Evolutionary conservation across 176 grass and related monocot genomes (phyloP), one percentile per base, ranked within the genome.

Genomic region (Oryza officinalis): DNA sequence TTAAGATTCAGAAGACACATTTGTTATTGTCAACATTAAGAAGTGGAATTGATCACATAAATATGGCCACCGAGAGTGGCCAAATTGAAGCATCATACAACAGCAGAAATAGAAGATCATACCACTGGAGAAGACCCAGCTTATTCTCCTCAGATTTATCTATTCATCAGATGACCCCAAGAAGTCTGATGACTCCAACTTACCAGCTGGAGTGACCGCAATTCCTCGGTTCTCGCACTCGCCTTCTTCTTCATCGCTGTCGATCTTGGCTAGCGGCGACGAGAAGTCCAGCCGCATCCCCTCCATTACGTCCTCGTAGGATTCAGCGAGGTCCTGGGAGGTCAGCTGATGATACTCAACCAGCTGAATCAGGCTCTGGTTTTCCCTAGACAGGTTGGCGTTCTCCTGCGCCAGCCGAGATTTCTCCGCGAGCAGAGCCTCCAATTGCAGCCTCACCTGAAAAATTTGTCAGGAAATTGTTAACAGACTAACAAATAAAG

Each of bases 291-390:
- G 79, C 33, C 80, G 87, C 81, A 90, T 74, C 5, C 91, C 93
- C 38, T 90, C 67, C n/a, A 95, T 90, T 23, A 88, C 86, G 75
- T 95, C 86, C 72, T 98, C 93, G 50, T 93, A 95, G 0, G 93
- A 95, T 0, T 86, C 77, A 2, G 86, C 74, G 9, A 95, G 87
- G 52, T 95, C 93, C 45, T 92, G 92, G 2, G 93, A 93, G 54
- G 96, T 94, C 49, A 98, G 81, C 73, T 98, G 93, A 82, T 98
- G 96, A 44, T 98, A 98, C 91, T 98, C 96, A 4, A 98, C 89
- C 17, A 98, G 87, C 69, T 98, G 93, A 30, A 92, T 88, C 72
- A 98, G 80, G 80, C 89, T 92, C 77, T 95, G 91, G 47, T 98
- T 98, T 79, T 98, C 96, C 43, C 96, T 75, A 1, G 81, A 82